phyloP scores from a whole-genome alignment of 2,329 filamentous ascomycete genomes.

The Cladorrhinum sp. region DNA sequence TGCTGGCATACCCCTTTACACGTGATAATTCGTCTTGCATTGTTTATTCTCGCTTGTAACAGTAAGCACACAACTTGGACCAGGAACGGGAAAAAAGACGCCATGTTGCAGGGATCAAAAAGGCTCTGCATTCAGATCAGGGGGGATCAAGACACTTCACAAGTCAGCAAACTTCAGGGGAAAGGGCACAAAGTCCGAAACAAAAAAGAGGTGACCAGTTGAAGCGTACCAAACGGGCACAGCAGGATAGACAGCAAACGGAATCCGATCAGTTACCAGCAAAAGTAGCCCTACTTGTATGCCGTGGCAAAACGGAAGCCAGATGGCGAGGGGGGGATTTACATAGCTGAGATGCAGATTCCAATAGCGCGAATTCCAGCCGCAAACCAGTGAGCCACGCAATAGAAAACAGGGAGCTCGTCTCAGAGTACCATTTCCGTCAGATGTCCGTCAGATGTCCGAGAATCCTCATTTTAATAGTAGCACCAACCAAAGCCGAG shows the following conservation, averaged over 20 bases:
- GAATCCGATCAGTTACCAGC: not conserved
- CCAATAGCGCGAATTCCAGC: slow-evolving; percentile 11
- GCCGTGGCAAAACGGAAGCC: not conserved
- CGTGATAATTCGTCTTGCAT: not conserved
- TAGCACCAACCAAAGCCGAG: not conserved
- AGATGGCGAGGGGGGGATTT: not conserved
- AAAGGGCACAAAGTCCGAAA: not conserved
- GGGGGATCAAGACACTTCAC: not conserved
- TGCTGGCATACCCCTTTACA: not conserved
- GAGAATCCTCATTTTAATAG: not conserved
- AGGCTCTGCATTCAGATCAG: not conserved
- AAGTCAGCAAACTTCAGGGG: not conserved
- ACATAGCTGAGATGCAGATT: not conserved
- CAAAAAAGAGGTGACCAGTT: not conserved
- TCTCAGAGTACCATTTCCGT: not conserved
- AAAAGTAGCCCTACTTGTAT: too few species aligned
- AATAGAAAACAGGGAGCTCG: not conserved
- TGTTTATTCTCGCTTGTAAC: not conserved
- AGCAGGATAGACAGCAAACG: not conserved
- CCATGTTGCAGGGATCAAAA: not conserved
- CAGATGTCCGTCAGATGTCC: not conserved
- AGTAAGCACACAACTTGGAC: not conserved
- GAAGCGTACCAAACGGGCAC: not conserved
- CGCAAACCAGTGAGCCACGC: not conserved
- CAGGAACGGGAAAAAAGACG: not conserved